Percentiles rank a stretch among this genome's conserved stretches.
Evolutionary conservation across 768 basidiomycete genomes (phyloP).

Genomic region (Suillus subluteus): DNA sequence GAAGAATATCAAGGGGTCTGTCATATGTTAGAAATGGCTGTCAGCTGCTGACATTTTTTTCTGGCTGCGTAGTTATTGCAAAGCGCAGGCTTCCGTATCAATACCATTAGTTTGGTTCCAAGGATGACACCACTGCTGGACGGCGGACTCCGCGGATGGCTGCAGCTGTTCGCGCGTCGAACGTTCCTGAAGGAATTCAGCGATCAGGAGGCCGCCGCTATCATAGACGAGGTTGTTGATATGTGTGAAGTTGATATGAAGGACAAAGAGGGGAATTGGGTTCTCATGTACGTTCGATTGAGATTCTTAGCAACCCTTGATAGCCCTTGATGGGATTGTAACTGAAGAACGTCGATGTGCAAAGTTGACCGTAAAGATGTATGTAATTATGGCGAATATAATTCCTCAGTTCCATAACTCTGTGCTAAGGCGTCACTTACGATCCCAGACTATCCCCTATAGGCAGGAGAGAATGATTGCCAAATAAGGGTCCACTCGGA

Average conservation of each 20-base stretch:
- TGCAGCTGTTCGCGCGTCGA: conserved; percentile 63
- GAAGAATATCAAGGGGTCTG: conserved; percentile 64
- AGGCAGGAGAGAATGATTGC: conserved; percentile 11
- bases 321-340: conserved; percentile 1
- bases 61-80: conserved; percentile 51
- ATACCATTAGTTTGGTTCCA: conserved; percentile 57
- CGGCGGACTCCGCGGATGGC: conserved; percentile 64
- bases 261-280: conserved; percentile 65
- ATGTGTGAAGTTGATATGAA: conserved; percentile 57
- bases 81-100: conserved; percentile 57
- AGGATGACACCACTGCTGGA: conserved; percentile 55
- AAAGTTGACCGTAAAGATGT: neutral
- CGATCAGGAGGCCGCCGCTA: conserved; percentile 56
- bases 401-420: neutral
- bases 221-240: conserved; percentile 66
- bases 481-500: conserved; percentile 24
- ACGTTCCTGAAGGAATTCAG: conserved; percentile 59
- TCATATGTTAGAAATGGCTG: neutral
- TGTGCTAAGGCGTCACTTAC: neutral
- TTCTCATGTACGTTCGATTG: conserved; percentile 73
- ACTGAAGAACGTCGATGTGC: neutral
- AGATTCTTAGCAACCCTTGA: conserved; percentile 59
- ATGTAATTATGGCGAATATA: neutral
- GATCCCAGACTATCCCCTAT: conserved; percentile 2
- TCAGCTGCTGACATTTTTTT: conserved; percentile 11